phyloP scores from a whole-genome alignment of 2,329 filamentous ascomycete genomes.

The Tolypocladium ophioglossoides region DNA sequence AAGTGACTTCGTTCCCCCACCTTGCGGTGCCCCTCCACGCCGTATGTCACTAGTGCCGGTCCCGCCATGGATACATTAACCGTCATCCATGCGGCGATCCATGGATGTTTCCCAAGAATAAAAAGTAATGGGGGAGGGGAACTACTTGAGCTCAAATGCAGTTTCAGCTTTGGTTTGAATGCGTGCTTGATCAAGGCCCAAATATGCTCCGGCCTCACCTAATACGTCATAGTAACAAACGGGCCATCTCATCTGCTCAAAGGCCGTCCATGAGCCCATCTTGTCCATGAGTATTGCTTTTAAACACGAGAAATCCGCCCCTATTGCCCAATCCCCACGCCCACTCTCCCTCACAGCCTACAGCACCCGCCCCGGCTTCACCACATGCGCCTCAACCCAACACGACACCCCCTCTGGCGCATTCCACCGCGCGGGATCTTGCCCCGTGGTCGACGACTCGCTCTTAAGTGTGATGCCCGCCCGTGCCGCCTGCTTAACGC shows the following conservation, averaged over 20 bases:
- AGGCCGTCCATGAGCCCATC: too few relatives aligned
- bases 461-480: slow-evolving; percentile 13
- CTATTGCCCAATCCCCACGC: not conserved
- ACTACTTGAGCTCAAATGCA: too few relatives aligned
- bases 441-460: slow-evolving; percentile 4
- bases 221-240: not conserved
- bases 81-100: not conserved
- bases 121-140: too few relatives aligned
- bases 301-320: too few relatives aligned
- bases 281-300: too few relatives aligned
- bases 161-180: not conserved
- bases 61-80: too few relatives aligned
- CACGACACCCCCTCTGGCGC: slow-evolving; percentile 22
- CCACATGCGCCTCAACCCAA: slow-evolving; percentile 25
- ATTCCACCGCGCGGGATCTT: slow-evolving; percentile 23
- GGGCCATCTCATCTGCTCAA: too few relatives aligned
- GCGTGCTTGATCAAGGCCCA: not conserved
- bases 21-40: not conserved
- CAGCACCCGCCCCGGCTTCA: not conserved
- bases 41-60: too few relatives aligned
- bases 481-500: slow-evolving; percentile 16
- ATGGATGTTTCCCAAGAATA: not conserved
- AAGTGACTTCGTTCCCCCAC: not conserved
- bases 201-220: not conserved
- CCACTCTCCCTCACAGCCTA: not conserved